Base-by-base conservation (phyloP, 2,329 filamentous ascomycete genomes). In the Pezizomycotina sp. region DNA sequence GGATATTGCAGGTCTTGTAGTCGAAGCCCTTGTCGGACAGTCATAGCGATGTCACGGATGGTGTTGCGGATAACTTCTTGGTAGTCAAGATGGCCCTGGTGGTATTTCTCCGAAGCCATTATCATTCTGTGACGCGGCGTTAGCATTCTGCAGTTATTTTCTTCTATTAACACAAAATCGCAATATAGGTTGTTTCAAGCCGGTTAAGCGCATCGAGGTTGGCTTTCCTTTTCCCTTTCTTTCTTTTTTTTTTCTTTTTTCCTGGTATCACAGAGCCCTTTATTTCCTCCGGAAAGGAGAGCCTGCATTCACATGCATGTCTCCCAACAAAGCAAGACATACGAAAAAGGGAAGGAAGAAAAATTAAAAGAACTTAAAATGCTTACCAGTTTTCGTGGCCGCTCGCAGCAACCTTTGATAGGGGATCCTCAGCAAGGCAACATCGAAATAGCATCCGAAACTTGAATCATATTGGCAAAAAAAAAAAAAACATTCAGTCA, bases 401-500 rank as follows among this genome's bases (percentile, higher is more conserved):
- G 86, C 71, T 98, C 89, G 64, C 89, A 98, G 89, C 89, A 54
- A 95, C 71, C 66, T 95, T 98, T 69, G 89, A 95, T 58, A 93
- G 74, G 50, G 86, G 86, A 61, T 98, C 89, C 63, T 89, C 78
- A 47, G 69, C 68, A 57, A 98, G 69, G 68, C 89, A 95, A 65
- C 89, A 70, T 98, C 89, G 67, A 98, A 56, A 98, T 73, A 55
- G 89, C 86, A 67, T 98, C 89, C 47, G 86, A 95, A 57, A 95
- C 81, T 69, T 98, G 89, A 61, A 98, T 89, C 62, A 68, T 71
- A 45, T 44, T 35, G 15, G 34, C n/a, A n/a, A n/a, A n/a, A n/a
- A n/a, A n/a, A n/a, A n/a, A n/a, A n/a, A n/a, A n/a, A n/a, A n/a
- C n/a, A n/a, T n/a, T n/a, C 25, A 41, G 40, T 36, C 22, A 30